Evolutionary conservation across 108 stramenopile genomes (phyloP), one percentile per base, ranked within the genome.

Genomic region (Fistulifera pelliculosa): DNA sequence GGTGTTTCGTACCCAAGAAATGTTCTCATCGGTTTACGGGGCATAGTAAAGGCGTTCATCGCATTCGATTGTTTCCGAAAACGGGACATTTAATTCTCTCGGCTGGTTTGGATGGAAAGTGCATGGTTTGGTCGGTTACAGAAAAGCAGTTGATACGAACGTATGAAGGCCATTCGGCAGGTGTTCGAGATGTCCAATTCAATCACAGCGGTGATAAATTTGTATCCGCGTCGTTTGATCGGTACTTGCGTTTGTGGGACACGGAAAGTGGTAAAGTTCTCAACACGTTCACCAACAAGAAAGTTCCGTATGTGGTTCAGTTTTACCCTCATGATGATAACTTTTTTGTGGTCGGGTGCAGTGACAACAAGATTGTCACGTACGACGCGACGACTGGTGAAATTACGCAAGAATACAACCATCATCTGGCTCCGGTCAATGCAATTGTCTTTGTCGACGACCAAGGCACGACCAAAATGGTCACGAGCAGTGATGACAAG

Each of bases 351-450:
- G 95, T 89, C 16, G 99, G 96, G n/a, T 89, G 83, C 53, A 89
- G 87, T 26, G 95, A 99, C 73, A 95, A 96, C 58, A 82, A 85
- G 39, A 90, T 94, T 51, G 81, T 95, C 22, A 86, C 96, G 47
- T 98, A 85, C 61, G 91, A 99, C 68, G 63, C 75, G 49, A 87
- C 75, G 1, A 83, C 84, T 0, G 94, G 83, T 24, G 92, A 95
- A 65, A 76, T 96, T 43, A 94, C 95, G n/a, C 97, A 98, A 72
- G 96, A 95, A 62, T 99, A 99, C 85, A 94, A 96, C 63, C 93
- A 99, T 74, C 99, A 99, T 70, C 75, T 98, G 56, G 90, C 80
- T 7, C 85, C 96, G 11, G 95, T 97, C 24, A 99, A 97, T 73
- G 82, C 96, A 13, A 87, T 99, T 58, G 79, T 90, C 1, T 98